Percentiles rank a stretch among this genome's conserved stretches.
phyloP scores from a whole-genome alignment of 371 early-diverging fungal genomes.

The Batkoa obscura region DNA sequence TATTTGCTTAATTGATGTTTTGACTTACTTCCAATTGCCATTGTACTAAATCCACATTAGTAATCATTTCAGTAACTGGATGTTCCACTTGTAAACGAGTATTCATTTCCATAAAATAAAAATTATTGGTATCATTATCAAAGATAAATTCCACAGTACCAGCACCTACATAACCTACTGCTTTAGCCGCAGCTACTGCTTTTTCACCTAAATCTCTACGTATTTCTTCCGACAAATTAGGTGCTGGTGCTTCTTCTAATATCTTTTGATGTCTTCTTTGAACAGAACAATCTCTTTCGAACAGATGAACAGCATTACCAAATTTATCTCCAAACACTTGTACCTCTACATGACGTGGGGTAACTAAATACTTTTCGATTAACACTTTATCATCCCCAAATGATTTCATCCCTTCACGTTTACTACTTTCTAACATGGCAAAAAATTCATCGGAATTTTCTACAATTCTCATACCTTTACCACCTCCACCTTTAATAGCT shows the following conservation, averaged over 20 bases:
- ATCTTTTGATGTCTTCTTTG: constrained; percentile 97
- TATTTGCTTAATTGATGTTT: neutral
- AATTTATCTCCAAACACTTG: constrained; percentile 87
- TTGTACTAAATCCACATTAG: constrained; percentile 79
- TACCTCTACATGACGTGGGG: constrained; percentile 88
- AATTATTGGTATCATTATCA: constrained; percentile 65
- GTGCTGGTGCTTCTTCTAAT: constrained; percentile 85
- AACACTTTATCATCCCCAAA: constrained; percentile 83
- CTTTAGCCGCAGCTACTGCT: constrained; percentile 83
- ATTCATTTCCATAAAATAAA: constrained; percentile 98
- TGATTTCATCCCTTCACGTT: constrained; percentile 69
- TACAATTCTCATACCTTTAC: constrained; percentile 90
- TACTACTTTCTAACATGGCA: constrained; percentile 64
- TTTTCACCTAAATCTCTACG: constrained; percentile 63
- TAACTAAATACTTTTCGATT: constrained; percentile 74
- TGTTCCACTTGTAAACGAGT: constrained; percentile 94
- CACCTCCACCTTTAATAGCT: constrained; percentile 93
- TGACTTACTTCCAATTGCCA: constrained; percentile 58
- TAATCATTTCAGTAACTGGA: constrained; percentile 93
- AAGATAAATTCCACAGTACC: constrained; percentile 97
- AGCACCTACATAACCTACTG: constrained; percentile 80
- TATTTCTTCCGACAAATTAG: constrained; percentile 47
- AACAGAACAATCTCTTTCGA: constrained; percentile 94
- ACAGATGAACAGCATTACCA: constrained; percentile 78
- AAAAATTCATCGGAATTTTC: constrained; percentile 53